Base-by-base conservation (phyloP, 2,329 filamentous ascomycete genomes). In the Neofusicoccum umdonicola region DNA sequence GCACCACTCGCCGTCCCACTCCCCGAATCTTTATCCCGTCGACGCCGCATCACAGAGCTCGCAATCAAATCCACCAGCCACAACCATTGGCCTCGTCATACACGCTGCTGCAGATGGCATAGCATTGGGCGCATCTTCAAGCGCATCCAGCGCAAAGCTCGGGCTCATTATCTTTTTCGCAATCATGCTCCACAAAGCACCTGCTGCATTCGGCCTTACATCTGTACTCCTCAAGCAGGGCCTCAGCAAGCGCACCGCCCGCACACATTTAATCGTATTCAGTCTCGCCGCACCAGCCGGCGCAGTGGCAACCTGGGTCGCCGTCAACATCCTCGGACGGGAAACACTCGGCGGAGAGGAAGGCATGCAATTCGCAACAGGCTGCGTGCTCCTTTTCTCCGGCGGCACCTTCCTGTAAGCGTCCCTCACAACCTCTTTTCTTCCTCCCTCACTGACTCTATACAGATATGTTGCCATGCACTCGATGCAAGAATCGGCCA, bases 161-260 rank as follows among this genome's bases (percentile, higher is more conserved):
- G 92, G 91, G 41, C 87, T 98, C 66, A 91, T 99, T 70, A 92
- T 99, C 44, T 99, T 99, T 76, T 79, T 97, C 45, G 95, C 95
- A 11, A 95, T 99, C 70, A 96, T 99, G 91, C 87, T 98, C 5
- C 95, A 99, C 78, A 99, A 98, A 80, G 94, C 93, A 1, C 94
- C 93, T 0, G 95, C 95, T 1, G 93, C 95, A 0, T 99, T 99
- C 79, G 95, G 95, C 0, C 81, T 99, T 54, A 98, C 94, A 0
- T 93, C 93, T 1, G 87, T 97, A 1, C 80, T 99, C 52, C 82
- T 99, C 52, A 96, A 94, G 76, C 93, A 97, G 74, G 95, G 95
- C 0, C 82, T 98, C 0, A 92, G 91, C 12, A 98, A 96, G 77
- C 88, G 94, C 48, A 89, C 88, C 9, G 92, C 93, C 0, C 84